Base-by-base conservation (phyloP, 2,329 filamentous ascomycete species). In the Aspergillus japonicus region DNA sequence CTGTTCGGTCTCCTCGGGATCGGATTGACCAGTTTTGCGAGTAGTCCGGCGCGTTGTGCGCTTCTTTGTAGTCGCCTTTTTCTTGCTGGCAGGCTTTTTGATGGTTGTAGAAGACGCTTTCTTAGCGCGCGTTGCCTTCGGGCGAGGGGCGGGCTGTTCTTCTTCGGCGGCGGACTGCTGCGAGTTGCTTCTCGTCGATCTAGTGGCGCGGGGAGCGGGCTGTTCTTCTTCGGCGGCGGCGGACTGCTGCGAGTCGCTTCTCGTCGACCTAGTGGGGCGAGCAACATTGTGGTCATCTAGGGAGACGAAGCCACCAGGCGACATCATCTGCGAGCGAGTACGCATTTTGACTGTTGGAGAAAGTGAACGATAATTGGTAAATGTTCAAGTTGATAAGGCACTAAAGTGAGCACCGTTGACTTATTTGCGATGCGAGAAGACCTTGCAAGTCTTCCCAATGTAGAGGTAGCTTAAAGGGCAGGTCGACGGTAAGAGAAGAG, bases 311-410 rank as follows among this genome's bases (percentile, higher is more conserved):
- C 72, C 71, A 42, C 69, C 65, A 33, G 75, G 74, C 35, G 74
- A 75, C 19, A 70, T 63, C 23, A 71, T 71, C 60, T 77, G 73
- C 31, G 75, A 77, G 57, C 75, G 74, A 56, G 74, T 75, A 44
- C 75, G 73, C 75, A 77, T 77, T 56, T 62, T 68, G 64, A 60
- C 48, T 58, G 29, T 57, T 49, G 42, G 29, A 14, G 21, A 42
- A 39, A n/a, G 29, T 29, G 47, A 54, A 47, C 26, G 14, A 35
- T 33, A 49, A 33, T 48, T 50, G 19, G n/a, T 50, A 5, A 48
- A 51, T 47, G 23, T 48, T 51, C 5, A 23, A 14, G 33, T 16
- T 26, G 29, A 35, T 39, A 31, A 24, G 52, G 44, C 47, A 29
- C 33, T 31, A 29, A 7, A 23, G 4, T 19, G 6, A 42, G 31